phyloP scores from a whole-genome alignment of 805 yeast species.

The Metschnikowia hibisci region DNA sequence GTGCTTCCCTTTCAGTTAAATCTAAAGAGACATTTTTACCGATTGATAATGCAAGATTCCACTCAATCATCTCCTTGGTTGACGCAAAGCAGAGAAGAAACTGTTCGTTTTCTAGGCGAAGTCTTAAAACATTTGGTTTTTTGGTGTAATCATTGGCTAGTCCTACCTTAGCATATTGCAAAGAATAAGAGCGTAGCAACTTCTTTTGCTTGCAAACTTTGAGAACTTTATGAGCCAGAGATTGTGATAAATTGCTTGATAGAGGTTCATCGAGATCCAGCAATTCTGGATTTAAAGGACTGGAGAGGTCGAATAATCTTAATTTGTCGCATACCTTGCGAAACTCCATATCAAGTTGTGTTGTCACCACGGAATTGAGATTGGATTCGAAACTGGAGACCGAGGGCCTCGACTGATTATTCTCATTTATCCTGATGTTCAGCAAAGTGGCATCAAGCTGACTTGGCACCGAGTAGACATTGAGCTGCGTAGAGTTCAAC shows the following conservation, averaged over 20 bases:
- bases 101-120: conserved; percentile 83
- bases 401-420: neutral
- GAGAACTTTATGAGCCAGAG: neutral
- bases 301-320: conserved; percentile 3
- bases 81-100: conserved; percentile 61
- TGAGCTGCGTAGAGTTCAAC: conserved; percentile 81
- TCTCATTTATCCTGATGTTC: conserved; percentile 3
- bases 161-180: conserved; percentile 83
- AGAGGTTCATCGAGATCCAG: neutral
- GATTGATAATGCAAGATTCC: conserved; percentile 69
- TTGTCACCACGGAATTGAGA: conserved; percentile 12
- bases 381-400: conserved; percentile 3
- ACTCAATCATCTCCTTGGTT: conserved; percentile 65
- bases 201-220: conserved; percentile 3
- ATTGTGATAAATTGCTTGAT: neutral
- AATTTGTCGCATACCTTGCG: conserved; percentile 10
- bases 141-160: conserved; percentile 82
- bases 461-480: conserved; percentile 51
- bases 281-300: neutral
- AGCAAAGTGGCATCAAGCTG: conserved; percentile 27
- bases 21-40: conserved; percentile 83
- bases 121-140: conserved; percentile 60
- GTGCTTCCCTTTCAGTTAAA: conserved; percentile 63
- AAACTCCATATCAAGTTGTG: conserved; percentile 9
- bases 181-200: conserved; percentile 62